Evolutionary conservation across 257 asterid genomes (phyloP), one percentile per base, ranked within the genome.

Genomic region (Echium plantagineum): DNA sequence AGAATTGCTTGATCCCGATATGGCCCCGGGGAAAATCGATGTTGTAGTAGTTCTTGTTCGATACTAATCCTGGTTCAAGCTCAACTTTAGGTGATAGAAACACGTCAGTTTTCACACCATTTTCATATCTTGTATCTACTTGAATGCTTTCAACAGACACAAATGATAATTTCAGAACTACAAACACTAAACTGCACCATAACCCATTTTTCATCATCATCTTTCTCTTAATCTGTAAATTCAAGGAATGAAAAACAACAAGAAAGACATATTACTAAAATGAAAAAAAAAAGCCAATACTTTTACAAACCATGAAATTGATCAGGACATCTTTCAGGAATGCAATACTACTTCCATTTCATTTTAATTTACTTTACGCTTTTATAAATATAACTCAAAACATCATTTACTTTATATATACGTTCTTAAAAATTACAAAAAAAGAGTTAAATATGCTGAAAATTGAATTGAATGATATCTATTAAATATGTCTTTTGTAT

Each of bases 21-120:
- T 77, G 82, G 38, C 79, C 82, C 62, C 54, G 62, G 17, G 83
- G 83, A 64, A 77, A 77, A 52, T 62, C 64, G 17, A 74, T 59
- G 48, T 63, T 52, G 31, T 61, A 66, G 62, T 70, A 74, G 51
- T 48, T 16, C 42, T 65, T 63, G 66, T 61, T 53, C 42, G 65
- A 42, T 6, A 68, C 80, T 46, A 57, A 64, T 53, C 80, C 83
- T 19, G 80, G 83, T 56, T 59, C 64, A 57, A 74, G 59, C 15
- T 31, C 75, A 66, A 77, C 22, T 57, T 31, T 38, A 5, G 83
- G 80, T 18, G 77, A 77, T 54, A 71, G 32, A 53, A 61, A 77
- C 2, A 63, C 72, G 10, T 20, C 57, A 3, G 77, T 61, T 74
- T 74, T 74, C 28, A 73, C 42, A n/a, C 64, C 59, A 6, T 46